These are phyloP conservation scores for Xylaria curta DNA, from an alignment of 495 filamentous ascomycete genomes.

Conservation along the genomic window DNA sequence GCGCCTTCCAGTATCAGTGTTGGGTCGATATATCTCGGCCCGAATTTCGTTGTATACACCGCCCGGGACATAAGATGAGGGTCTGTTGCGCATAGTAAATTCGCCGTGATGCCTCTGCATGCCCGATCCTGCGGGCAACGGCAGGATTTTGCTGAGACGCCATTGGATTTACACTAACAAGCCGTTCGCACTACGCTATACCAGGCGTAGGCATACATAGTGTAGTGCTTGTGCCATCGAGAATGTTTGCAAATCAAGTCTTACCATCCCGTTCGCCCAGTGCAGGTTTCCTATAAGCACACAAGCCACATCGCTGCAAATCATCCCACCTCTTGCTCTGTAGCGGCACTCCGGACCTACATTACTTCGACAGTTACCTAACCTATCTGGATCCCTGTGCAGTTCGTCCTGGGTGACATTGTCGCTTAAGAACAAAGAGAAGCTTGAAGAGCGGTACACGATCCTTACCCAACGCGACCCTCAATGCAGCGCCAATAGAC, in stretches of 20 bases:
- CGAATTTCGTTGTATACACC: background rate
- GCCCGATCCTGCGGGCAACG: slow-evolving; percentile 6
- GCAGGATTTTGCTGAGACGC: background rate
- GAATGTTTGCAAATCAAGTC: background rate
- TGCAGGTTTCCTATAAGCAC: background rate
- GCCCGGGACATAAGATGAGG: background rate
- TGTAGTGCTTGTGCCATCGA: background rate
- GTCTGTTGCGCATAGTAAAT: background rate
- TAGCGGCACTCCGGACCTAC: slow-evolving; percentile 13
- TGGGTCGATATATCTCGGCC: background rate
- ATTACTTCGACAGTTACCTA: slow-evolving; percentile 13
- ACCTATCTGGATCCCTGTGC: slow-evolving; percentile 4
- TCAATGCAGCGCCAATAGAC: slow-evolving; percentile 14
- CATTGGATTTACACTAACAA: background rate
- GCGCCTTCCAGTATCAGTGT: background rate
- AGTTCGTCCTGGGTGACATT: background rate
- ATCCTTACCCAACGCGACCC: slow-evolving; percentile 10
- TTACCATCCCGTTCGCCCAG: background rate
- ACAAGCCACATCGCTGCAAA: slow-evolving; percentile 5
- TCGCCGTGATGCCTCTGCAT: slow-evolving; percentile 7
- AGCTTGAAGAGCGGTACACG: background rate
- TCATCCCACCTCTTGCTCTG: background rate
- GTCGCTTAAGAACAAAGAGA: background rate
- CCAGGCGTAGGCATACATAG: background rate
- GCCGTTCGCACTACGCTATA: background rate